Base-by-base conservation (phyloP, 768 basidiomycete genomes). In the Agrocybe chaxingu region DNA sequence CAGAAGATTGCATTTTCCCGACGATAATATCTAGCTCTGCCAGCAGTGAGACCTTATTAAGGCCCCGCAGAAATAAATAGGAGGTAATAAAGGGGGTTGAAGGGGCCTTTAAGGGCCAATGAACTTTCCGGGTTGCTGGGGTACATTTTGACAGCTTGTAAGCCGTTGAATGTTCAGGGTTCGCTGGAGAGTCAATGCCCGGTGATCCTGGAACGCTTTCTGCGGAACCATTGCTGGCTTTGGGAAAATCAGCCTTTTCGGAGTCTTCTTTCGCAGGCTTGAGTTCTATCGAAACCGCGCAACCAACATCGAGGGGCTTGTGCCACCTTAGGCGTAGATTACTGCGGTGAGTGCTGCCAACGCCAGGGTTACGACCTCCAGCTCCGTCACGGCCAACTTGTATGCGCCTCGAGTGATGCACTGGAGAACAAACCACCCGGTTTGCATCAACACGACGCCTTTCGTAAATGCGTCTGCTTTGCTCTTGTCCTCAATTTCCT, bases 291-390 rank as follows among this genome's bases (percentile, higher is more conserved):
- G 44, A 29, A 29, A 68, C 46, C 0, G 61, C 40, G 18, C 45
- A 54, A 0, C 47, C 34, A 8, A 68, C 60, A 45, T 66, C 58
- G 8, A 62, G 54, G 8, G 71, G 71, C 46, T 72, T 72, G 38
- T 70, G 53, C 66, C 65, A 69, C 70, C 70, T 45, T n/a, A n/a
- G n/a, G n/a, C n/a, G 45, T 72, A 71, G 33, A 57, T 63, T 37
- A 61, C 37, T 11, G 57, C 33, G 42, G 64, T 69, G 29, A 68
- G 50, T 7, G 56, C 30, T 1, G 63, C 56, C 48, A 58, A 65
- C 3, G 58, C 68, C 0, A 68, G 41, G 4, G 69, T 69, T 12
- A 57, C 58, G 8, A 70, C 34, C 52, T 71, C 70, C 2, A 71
- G 50, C 43, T 65, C 60, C 0, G 66, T 64, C 11, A 71, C 49